Evolutionary conservation across 2,329 filamentous ascomycete genomes (phyloP), one percentile per base, ranked within the genome.

Genomic region (Mycosphaerella arachidis): DNA sequence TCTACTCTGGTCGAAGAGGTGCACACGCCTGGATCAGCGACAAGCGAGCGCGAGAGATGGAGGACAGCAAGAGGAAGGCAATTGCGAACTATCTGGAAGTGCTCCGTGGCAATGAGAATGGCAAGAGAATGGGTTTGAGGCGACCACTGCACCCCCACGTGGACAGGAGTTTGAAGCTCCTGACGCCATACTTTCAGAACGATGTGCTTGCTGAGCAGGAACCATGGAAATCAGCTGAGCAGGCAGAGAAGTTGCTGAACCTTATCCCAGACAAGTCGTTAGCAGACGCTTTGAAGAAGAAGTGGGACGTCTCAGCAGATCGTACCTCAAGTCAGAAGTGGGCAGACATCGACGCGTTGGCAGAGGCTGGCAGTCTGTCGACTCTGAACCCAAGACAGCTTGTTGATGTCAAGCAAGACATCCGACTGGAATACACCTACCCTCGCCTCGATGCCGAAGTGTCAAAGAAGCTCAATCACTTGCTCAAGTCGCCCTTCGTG

Each of bases 1-100:
- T 99, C 6, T 99, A 99, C 76, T 99, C 94, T 0, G 94, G 94
- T 67, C 89, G 94, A 75, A 86, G 94, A 82, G 94, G 94, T 78
- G 92, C 90, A 31, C 94, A 99, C 86, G 94, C 94, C 6, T 99
- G 94, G 94, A 90, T 99, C 10, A 97, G 93, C 73, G 94, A 99
- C 74, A 90, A 89, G 71, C 87, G 88, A 59, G 94, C 92, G 0
- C 85, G 94, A 59, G 82, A 82, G 35, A 84, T 99, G 79, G 89
- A 96, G 65, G 94, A 99, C 69, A 84, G 89, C 68, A 92, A 90
- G 76, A 85, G 94, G 57, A 86, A 86, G 67, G 90, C 92, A 0
- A 88, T 99, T 62, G 91, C 91, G 0, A 87, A 90, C 24, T 99
- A 97, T 72, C 82, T 99, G 13, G 92, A 97, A 70, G 83, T 97